Evolutionary conservation across 1,284 basidiomycete genomes (phyloP), one percentile per base, ranked within the genome.

Genomic region (Moniliophthora roreri): DNA sequence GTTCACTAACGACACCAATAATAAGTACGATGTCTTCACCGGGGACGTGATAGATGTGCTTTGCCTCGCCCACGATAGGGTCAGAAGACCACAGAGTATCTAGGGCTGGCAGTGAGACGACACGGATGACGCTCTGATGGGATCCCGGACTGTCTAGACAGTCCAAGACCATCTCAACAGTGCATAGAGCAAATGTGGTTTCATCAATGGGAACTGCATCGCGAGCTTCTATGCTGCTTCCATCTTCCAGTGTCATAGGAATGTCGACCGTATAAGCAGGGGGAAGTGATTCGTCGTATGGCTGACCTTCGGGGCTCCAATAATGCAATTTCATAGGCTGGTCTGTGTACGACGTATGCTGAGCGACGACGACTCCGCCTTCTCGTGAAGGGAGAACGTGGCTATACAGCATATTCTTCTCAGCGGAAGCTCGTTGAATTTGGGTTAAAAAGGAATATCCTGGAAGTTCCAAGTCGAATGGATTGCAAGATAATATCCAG

Each of bases 401-500:
- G 44, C 28, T 23, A 28, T 46, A 46, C 2, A 26, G 44, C 26
- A 28, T 26, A 7, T 32, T 8, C 2, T 23, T 10, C 16, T 46
- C 44, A 1, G 44, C 15, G 15, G 11, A 13, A 16, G 44, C 24
- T 8, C 24, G n/a, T n/a, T 24, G 44, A 4, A 46, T 26, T n/a
- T 46, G 24, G 18, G 44, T 46, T 10, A 46, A 24, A 13, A 28
- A 32, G 24, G 23, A 26, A 24, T 32, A 46, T 13, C 44, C 44
- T 46, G 10, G 4, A 18, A 24, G 44, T n/a, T 46, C 44, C 44
- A 46, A n/a, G 13, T 46, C 44, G 26, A 46, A 46, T 15, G 44
- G 44, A 15, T 46, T 46, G 44, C 44, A 46, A 5, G 44, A 11
- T n/a, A 46, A 32, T 9, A 46, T 32, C 44, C 44, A 46, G 44